Percentiles rank a stretch among this genome's conserved stretches.
phyloP scores from a whole-genome alignment of 495 filamentous ascomycete genomes.

The Penicillium steckii region DNA sequence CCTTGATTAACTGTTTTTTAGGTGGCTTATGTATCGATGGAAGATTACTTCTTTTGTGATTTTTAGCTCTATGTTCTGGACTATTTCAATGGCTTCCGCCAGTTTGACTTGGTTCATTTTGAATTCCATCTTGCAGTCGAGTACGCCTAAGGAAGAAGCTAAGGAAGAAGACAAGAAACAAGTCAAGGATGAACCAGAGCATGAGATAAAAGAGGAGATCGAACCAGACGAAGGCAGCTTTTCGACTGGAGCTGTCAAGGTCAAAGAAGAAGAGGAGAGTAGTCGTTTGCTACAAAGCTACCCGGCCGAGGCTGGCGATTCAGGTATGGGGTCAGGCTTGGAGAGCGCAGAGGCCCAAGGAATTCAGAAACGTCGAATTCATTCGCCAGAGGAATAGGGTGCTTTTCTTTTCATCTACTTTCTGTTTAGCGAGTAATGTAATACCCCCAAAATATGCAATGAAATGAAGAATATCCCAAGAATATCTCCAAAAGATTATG shows the following conservation, averaged over 20 bases:
- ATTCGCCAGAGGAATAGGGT: conserved; percentile 16
- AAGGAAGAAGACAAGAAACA: too few species aligned
- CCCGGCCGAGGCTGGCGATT: conserved; percentile 10
- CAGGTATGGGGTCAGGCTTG: conserved; percentile 33
- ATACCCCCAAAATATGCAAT: too few species aligned
- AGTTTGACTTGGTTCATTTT: conserved; percentile 57
- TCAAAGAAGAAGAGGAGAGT: conserved; percentile 23
- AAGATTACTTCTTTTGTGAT: conserved; percentile 64
- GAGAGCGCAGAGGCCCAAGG: conserved; percentile 34
- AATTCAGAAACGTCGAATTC: conserved; percentile 37
- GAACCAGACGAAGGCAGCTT: conserved; percentile 17
- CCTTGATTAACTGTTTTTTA: conserved; percentile 20
- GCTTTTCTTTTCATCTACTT: background rate
- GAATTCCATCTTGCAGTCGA: conserved; percentile 30
- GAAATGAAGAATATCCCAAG: too few species aligned
- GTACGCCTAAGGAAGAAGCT: conserved; percentile 16
- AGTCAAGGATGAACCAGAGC: conserved; percentile 30
- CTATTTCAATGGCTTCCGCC: conserved; percentile 60
- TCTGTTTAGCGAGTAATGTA: too few species aligned
- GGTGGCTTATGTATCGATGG: conserved; percentile 84
- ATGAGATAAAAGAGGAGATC: conserved; percentile 30
- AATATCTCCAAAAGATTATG: too few species aligned
- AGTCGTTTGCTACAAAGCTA: conserved; percentile 19
- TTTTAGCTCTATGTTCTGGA: conserved; percentile 73
- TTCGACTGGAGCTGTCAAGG: conserved; percentile 11